Evolutionary conservation across 1,284 basidiomycete species (phyloP).

Genomic region (Melampsora americana): DNA sequence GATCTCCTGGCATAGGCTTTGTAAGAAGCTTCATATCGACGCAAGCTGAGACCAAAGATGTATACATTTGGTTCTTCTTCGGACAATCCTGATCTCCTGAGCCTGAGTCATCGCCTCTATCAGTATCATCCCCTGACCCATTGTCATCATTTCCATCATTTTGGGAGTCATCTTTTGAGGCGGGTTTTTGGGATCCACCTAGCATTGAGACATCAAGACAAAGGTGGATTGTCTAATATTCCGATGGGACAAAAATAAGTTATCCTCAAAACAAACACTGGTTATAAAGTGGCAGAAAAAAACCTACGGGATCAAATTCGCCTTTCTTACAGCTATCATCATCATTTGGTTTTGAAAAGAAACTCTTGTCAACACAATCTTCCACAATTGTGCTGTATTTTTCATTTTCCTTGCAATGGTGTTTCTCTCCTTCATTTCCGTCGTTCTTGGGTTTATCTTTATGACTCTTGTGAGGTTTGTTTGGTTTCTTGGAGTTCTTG

Average conservation of each 20-base stretch:
- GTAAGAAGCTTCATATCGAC: constrained; percentile 28
- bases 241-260: background rate
- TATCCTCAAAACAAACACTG: background rate
- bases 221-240: constrained; percentile 12
- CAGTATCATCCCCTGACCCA: background rate
- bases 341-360: constrained; percentile 13
- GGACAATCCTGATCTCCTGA: constrained; percentile 3
- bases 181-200: background rate
- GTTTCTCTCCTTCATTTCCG: background rate
- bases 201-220: constrained; percentile 16
- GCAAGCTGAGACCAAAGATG: constrained; percentile 24
- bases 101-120: background rate
- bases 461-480: too few species aligned
- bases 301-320: constrained; percentile 26
- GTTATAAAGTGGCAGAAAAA: background rate
- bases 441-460: background rate
- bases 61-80: constrained; percentile 11
- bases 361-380: constrained; percentile 27
- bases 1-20: constrained; percentile 4
- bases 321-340: constrained; percentile 34
- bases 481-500: too few species aligned
- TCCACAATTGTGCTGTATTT: constrained; percentile 20
- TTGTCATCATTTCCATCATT: background rate
- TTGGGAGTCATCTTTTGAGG: background rate
- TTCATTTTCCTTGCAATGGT: constrained; percentile 13